phyloP scores from a whole-genome alignment of 2,329 filamentous ascomycete species.

The Alternaria novae-zelandiae region DNA sequence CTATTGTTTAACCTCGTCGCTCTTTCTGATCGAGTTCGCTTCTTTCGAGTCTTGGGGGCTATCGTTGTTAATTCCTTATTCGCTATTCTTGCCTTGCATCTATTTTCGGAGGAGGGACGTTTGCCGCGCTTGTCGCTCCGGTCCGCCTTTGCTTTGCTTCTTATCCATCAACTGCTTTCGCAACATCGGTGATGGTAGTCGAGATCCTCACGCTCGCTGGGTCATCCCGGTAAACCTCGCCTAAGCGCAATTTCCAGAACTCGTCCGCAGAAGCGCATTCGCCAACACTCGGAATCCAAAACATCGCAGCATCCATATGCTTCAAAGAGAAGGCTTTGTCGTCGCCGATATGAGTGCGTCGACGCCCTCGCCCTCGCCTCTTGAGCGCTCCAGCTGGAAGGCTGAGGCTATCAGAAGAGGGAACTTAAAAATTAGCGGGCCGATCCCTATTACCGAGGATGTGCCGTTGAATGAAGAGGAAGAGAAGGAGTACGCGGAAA shows the following conservation, averaged over 20 bases:
- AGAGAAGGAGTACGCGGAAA: slow-evolving; percentile 40
- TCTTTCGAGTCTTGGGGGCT: slow-evolving; percentile 12
- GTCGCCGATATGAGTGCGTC: slow-evolving; percentile 41
- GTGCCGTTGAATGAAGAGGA: slow-evolving; percentile 44
- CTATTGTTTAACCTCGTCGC: slow-evolving; percentile 32
- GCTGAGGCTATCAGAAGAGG: slow-evolving; percentile 48
- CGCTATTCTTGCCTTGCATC: slow-evolving; percentile 4
- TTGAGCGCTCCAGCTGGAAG: slow-evolving; percentile 49
- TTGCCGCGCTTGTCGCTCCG: slow-evolving; percentile 3
- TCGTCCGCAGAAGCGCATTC: slow-evolving; percentile 24
- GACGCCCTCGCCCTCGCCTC: slow-evolving; percentile 22
- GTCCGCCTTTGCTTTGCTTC: background rate
- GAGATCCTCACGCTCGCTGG: slow-evolving; percentile 18
- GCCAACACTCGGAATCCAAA: slow-evolving; percentile 16
- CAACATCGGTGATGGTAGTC: slow-evolving; percentile 24
- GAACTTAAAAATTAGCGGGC: slow-evolving; percentile 48
- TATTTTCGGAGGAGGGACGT: slow-evolving; percentile 1
- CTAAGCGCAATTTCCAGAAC: slow-evolving; percentile 27
- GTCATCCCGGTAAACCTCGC: slow-evolving; percentile 31
- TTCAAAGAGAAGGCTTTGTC: slow-evolving; percentile 39
- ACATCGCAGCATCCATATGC: slow-evolving; percentile 36
- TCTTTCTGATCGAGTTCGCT: slow-evolving; percentile 28
- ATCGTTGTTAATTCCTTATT: slow-evolving; percentile 16
- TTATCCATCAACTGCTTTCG: slow-evolving; percentile 3
- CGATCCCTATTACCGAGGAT: slow-evolving; percentile 48